Conservation (phyloP, 2,329 filamentous ascomycete species). For the Sclerotinia sclerotiorum region DNA sequence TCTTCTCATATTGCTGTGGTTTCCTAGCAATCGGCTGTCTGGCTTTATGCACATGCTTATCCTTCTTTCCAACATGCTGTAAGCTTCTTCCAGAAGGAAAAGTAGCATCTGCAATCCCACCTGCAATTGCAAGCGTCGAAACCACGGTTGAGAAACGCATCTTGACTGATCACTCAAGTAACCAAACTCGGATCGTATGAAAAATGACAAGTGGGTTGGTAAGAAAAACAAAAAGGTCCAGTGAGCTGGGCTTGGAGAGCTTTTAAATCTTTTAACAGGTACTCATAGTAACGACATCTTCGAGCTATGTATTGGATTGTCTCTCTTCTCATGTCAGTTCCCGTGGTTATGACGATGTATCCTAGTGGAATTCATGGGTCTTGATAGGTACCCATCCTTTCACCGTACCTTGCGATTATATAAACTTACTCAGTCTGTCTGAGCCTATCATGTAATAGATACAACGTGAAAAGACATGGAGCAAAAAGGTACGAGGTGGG, state of each 20-base stretch:
- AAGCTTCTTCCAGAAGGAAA: constrained; percentile 22
- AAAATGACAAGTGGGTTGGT: background rate
- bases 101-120: constrained; percentile 20
- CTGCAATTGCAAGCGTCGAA: constrained; percentile 22
- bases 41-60: background rate
- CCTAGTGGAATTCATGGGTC: background rate
- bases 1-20: constrained; percentile 3
- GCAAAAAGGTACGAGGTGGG: constrained; percentile 4
- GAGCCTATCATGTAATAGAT: background rate
- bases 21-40: background rate
- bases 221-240: background rate
- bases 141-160: constrained; percentile 24
- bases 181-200: constrained; percentile 13
- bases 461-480: background rate
- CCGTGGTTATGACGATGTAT: constrained; percentile 12
- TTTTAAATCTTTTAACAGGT: background rate
- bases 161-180: constrained; percentile 15
- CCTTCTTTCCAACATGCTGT: constrained; percentile 22
- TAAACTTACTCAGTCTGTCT: background rate
- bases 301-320: background rate
- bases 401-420: constrained; percentile 5
- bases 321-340: constrained; percentile 13
- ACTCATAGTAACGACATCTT: background rate
- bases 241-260: background rate
- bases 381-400: background rate